Conservation (phyloP, 2,329 filamentous ascomycete genomes). For the Cladosporium sp. region DNA sequence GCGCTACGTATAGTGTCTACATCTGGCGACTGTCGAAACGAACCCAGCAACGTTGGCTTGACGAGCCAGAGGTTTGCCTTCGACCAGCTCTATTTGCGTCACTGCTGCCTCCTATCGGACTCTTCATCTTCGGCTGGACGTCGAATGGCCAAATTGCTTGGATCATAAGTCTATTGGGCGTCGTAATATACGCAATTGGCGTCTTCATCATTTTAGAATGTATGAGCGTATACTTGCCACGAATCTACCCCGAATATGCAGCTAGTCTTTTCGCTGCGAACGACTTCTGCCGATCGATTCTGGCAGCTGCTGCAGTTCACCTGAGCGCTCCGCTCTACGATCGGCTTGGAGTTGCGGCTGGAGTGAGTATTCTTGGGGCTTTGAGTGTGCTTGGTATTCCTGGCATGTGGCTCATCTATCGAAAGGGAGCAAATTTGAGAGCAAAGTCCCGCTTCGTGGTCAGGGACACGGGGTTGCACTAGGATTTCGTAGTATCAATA, state of each 20-base stretch:
- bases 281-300: slow-evolving; percentile 58
- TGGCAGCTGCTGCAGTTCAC: slow-evolving; percentile 61
- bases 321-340: slow-evolving; percentile 61
- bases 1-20: no score
- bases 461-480: no score
- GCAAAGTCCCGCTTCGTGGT: not conserved
- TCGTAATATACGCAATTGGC: slow-evolving; percentile 42
- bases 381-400: not conserved
- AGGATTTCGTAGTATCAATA: no score
- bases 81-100: slow-evolving; percentile 29
- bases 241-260: slow-evolving; percentile 47
- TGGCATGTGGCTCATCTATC: not conserved
- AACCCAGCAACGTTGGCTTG: no score
- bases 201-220: slow-evolving; percentile 46
- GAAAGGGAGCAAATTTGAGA: not conserved
- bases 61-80: not conserved
- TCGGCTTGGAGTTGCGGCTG: slow-evolving; percentile 60
- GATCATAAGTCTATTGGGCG: slow-evolving; percentile 44
- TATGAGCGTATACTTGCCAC: slow-evolving; percentile 43
- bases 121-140: slow-evolving; percentile 39
- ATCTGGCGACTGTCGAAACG: not conserved
- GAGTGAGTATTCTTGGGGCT: slow-evolving; percentile 42
- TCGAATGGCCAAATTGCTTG: slow-evolving; percentile 36
- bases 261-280: slow-evolving; percentile 62
- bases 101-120: slow-evolving; percentile 31